phyloP scores from a whole-genome alignment of 2,329 filamentous ascomycete species.

The Didymella lethalis region DNA sequence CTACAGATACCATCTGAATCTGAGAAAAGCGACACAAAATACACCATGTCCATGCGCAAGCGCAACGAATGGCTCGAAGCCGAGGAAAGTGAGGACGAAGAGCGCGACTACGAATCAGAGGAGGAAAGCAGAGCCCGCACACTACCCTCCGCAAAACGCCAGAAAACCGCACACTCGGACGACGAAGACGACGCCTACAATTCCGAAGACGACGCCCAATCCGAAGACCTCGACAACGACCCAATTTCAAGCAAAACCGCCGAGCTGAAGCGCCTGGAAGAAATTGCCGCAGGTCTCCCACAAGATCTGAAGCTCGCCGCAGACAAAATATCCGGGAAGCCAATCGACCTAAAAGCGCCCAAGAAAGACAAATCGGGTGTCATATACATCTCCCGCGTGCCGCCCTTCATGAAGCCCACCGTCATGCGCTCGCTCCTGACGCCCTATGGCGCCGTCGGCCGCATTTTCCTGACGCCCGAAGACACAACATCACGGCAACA shows the following conservation, averaged over 20 bases:
- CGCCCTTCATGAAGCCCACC: conserved; percentile 85
- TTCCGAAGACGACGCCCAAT: conserved; percentile 38
- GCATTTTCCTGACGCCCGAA: conserved; percentile 81
- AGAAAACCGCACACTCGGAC: conserved; percentile 61
- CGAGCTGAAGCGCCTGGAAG: conserved; percentile 44
- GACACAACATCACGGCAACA: conserved; percentile 70
- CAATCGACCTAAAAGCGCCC: conserved; percentile 55
- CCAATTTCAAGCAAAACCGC: conserved; percentile 41
- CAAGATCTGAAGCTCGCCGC: conserved; percentile 48
- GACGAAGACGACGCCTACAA: conserved; percentile 29
- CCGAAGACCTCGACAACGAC: conserved; percentile 31
- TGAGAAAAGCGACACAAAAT: not conserved
- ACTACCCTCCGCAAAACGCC: conserved; percentile 66
- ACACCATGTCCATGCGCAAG: conserved; percentile 70
- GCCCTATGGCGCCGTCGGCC: conserved; percentile 77
- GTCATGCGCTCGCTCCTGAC: conserved; percentile 78
- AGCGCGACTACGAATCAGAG: conserved; percentile 69
- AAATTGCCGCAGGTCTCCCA: conserved; percentile 41
- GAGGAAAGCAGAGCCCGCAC: conserved; percentile 71
- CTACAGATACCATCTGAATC: not conserved
- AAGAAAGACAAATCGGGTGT: conserved; percentile 78
- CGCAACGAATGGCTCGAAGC: conserved; percentile 74
- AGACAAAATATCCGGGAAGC: conserved; percentile 30
- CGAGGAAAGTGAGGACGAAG: conserved; percentile 55
- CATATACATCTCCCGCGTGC: conserved; percentile 82